Evolutionary conservation across 805 yeast species (phyloP).

Genomic region (Blastobotrys mokoenaii): DNA sequence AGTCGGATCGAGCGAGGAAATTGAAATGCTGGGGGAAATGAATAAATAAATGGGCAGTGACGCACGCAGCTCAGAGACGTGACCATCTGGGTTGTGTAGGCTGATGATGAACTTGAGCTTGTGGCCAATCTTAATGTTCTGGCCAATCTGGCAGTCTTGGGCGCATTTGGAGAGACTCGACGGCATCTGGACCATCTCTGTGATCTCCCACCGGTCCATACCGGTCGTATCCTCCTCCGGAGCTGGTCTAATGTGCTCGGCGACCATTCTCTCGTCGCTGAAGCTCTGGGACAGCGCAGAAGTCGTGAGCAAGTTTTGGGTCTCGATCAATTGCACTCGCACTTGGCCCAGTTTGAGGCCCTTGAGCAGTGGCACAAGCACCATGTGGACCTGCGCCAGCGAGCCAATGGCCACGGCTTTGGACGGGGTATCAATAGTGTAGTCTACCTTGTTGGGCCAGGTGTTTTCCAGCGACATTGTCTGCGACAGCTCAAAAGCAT

Average conservation of each 20-base stretch:
- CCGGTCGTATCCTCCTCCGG: constrained; percentile 31
- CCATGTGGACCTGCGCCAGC: constrained; percentile 55
- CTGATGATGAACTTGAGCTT: constrained; percentile 76
- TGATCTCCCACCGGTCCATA: constrained; percentile 69
- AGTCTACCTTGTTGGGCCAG: constrained; percentile 93
- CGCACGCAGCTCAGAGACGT: constrained; percentile 83
- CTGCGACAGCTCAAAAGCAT: constrained; percentile 78
- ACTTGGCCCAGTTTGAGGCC: constrained; percentile 74
- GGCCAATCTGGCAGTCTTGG: constrained; percentile 74
- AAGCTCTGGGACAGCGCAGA: constrained; percentile 51
- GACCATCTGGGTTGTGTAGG: constrained; percentile 82
- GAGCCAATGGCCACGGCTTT: constrained; percentile 90
- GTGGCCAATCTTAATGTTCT: constrained; percentile 75
- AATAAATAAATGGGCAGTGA: constrained; percentile 74
- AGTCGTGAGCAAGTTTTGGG: constrained; percentile 41
- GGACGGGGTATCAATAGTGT: constrained; percentile 75
- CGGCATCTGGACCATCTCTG: constrained; percentile 56
- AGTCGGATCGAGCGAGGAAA: constrained; percentile 39
- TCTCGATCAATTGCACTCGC: constrained; percentile 59
- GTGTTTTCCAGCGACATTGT: constrained; percentile 90
- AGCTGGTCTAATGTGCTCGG: constrained; percentile 39
- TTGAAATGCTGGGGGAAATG: constrained; percentile 74
- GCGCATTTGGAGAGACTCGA: constrained; percentile 65
- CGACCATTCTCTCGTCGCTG: constrained; percentile 54
- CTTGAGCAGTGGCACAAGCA: constrained; percentile 70